phyloP scores from a whole-genome alignment of 1,284 basidiomycete genomes.

The Athelia psychrophila region DNA sequence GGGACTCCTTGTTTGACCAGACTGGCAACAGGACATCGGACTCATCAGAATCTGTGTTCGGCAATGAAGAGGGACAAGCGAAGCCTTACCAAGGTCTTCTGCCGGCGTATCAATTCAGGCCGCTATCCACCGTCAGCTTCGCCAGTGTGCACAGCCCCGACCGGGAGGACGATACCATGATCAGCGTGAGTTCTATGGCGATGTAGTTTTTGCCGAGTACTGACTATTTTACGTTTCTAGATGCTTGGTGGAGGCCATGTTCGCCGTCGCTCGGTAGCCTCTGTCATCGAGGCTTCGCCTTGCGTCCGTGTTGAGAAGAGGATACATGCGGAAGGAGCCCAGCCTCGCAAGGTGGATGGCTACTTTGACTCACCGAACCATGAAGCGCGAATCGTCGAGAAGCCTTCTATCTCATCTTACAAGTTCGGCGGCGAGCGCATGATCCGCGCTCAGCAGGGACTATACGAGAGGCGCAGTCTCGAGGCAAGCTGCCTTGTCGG shows the following conservation, averaged over 20 bases:
- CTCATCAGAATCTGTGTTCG: conserved; percentile 67
- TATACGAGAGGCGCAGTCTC: conserved; percentile 62
- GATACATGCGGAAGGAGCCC: conserved; percentile 25
- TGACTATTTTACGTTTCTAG: conserved; percentile 30
- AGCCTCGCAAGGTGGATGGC: conserved; percentile 22
- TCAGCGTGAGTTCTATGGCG: conserved; percentile 48
- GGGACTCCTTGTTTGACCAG: conserved; percentile 69
- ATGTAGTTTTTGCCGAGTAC: conserved; percentile 1
- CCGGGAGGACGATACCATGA: conserved; percentile 77
- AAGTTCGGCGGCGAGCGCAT: conserved; percentile 67
- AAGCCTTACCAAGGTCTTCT: conserved; percentile 29
- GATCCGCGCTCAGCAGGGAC: conserved; percentile 58
- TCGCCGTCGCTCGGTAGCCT: conserved; percentile 62
- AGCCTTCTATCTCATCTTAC: conserved; percentile 59
- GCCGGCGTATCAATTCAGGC: conserved; percentile 51
- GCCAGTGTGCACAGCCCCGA: conserved; percentile 45
- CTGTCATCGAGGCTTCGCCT: conserved; percentile 68
- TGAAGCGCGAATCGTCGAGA: conserved; percentile 47
- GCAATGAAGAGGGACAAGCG: conserved; percentile 37
- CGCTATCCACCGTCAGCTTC: conserved; percentile 61
- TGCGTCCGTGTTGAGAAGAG: conserved; percentile 63
- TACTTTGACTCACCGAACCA: conserved; percentile 16
- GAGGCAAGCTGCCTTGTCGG: conserved; percentile 63
- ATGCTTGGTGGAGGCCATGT: conserved; percentile 77
- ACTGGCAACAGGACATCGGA: conserved; percentile 48